These are phyloP conservation scores for Mycena vulgaris DNA, from an alignment of 768 basidiomycete genomes.

Conservation along the genomic window DNA sequence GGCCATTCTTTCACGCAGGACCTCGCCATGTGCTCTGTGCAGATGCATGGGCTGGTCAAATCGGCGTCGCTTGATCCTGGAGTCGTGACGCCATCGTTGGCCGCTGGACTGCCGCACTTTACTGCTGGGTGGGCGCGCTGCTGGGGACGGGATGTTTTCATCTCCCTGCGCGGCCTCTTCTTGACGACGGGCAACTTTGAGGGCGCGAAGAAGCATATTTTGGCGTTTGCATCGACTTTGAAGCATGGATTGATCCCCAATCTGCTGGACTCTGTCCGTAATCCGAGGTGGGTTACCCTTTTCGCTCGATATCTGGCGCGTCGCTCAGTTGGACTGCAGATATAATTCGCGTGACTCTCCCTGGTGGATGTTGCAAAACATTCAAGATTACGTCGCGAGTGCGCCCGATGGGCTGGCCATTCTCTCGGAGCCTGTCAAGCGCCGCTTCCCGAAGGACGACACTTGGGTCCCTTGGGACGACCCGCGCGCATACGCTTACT, in stretches of 20 bases:
- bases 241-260: slow-evolving; percentile 99
- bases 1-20: slow-evolving; percentile 94
- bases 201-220: slow-evolving; percentile 90
- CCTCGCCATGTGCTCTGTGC: slow-evolving; percentile 86
- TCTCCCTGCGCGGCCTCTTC: slow-evolving; percentile 94
- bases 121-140: slow-evolving; percentile 94
- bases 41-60: slow-evolving; percentile 93
- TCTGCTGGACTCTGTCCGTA: slow-evolving; percentile 89
- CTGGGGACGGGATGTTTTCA: slow-evolving; percentile 97
- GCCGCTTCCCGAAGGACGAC: slow-evolving; percentile 96
- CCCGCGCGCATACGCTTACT: slow-evolving; percentile 83
- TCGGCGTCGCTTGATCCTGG: slow-evolving; percentile 91
- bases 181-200: slow-evolving; percentile 92
- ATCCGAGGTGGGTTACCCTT: slow-evolving; percentile 73
- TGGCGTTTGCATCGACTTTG: slow-evolving; percentile 92
- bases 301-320: neutral
- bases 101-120: slow-evolving; percentile 97
- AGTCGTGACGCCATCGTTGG: slow-evolving; percentile 82
- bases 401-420: slow-evolving; percentile 90
- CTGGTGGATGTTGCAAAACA: slow-evolving; percentile 99
- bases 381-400: slow-evolving; percentile 91
- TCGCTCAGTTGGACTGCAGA: slow-evolving; percentile 52
- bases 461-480: slow-evolving; percentile 96
- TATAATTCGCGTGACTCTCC: slow-evolving; percentile 98
- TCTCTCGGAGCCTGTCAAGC: slow-evolving; percentile 85